Base-by-base conservation (phyloP, 1,284 basidiomycete species). In the Apiotrichum brassicae region DNA sequence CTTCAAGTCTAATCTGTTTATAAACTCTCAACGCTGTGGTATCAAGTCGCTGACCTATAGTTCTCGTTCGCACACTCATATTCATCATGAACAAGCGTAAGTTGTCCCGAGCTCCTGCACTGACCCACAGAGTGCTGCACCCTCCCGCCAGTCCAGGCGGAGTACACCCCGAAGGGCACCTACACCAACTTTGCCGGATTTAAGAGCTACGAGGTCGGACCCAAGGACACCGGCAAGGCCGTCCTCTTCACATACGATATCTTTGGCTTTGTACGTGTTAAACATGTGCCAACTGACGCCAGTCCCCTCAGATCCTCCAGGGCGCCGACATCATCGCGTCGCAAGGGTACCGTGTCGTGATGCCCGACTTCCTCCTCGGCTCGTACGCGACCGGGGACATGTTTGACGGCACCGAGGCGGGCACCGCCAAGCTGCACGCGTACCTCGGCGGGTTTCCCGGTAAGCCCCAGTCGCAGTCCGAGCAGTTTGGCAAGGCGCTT, bases 91-190 rank as follows among this genome's bases (percentile, higher is more conserved):
- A 42, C 39, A 18, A 35, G 16, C 26, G 38, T 47, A 32, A 48
- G 38, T 32, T 18, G 13, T 3, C 23, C 14, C n/a, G 18, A 32
- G 18, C 30, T 37, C 12, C 14, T 30, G 3, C 18, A 19, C n/a
- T 9, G 25, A 11, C 39, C 32, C 20, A 13, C 50, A 68, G 76
- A 74, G n/a, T 77, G 76, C 70, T 77, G 76, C 71, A 63, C 63
- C 44, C 67, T 76, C 47, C 74, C 76, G 23, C 75, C 76, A 38
- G 75, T 75, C 48, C 58, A 75, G 64, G 71, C 70, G 45, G 65
- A 75, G 48, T 77, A 78, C 68, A 68, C 72, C n/a, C 69, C 74
- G 54, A 75, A 75, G 65, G 76, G 76, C 28, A 49, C 56, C 7
- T 75, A 64, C 50, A 44, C 42, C 26, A 65, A 68, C 22, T 54